Percentiles rank a stretch among this genome's conserved stretches.
Conservation (phyloP, 1,139 yeast species). For the Pichia cactophila region DNA sequence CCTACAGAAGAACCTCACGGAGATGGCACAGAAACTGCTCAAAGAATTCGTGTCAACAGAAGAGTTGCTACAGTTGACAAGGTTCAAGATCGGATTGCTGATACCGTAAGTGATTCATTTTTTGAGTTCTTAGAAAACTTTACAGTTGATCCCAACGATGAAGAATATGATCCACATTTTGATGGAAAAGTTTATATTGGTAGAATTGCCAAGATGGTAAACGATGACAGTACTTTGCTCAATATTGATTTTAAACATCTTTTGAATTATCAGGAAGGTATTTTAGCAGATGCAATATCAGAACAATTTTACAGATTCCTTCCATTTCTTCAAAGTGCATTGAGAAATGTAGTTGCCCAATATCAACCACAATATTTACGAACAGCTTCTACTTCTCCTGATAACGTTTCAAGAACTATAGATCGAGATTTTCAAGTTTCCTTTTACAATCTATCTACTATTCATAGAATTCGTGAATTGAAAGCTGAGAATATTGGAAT, state of each 20-base stretch:
- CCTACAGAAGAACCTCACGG: slow-evolving; percentile 1
- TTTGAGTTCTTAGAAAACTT: slow-evolving; percentile 75
- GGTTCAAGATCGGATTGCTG: slow-evolving; percentile 88
- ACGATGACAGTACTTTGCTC: slow-evolving; percentile 67
- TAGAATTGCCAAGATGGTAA: slow-evolving; percentile 76
- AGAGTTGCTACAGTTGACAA: slow-evolving; percentile 67
- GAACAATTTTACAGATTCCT: slow-evolving; percentile 90
- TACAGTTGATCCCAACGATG: slow-evolving; percentile 33
- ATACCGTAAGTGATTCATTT: slow-evolving; percentile 85
- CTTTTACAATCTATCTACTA: slow-evolving; percentile 77
- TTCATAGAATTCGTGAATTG: slow-evolving; percentile 81
- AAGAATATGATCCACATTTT: slow-evolving; percentile 33
- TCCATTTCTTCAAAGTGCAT: slow-evolving; percentile 74
- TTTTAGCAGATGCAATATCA: slow-evolving; percentile 78
- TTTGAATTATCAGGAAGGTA: slow-evolving; percentile 71
- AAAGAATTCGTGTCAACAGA: slow-evolving; percentile 33
- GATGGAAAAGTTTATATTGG: slow-evolving; percentile 61
- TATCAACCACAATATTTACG: slow-evolving; percentile 70
- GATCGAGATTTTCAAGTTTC: slow-evolving; percentile 86
- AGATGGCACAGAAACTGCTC: slow-evolving; percentile 19
- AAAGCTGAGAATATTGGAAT: slow-evolving; percentile 86
- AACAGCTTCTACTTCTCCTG: slow-evolving; percentile 19
- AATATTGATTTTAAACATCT: slow-evolving; percentile 83
- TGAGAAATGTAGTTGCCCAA: slow-evolving; percentile 62
- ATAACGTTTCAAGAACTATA: slow-evolving; percentile 31